Base-by-base conservation (phyloP, 2,329 filamentous ascomycete genomes). In the Venturiaceae sp. region DNA sequence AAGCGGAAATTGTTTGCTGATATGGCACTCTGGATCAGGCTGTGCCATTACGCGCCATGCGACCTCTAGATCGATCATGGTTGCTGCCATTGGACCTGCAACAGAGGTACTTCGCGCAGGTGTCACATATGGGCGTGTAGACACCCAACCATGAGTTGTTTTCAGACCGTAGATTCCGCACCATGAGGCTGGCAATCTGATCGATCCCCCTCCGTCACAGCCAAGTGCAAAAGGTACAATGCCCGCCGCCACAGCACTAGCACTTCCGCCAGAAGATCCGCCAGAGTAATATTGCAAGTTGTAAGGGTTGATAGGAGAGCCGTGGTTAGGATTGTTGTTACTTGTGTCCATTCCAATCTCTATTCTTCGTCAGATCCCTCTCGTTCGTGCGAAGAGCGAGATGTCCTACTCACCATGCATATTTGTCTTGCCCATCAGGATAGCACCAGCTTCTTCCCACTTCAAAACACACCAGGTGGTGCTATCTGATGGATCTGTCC, bases 131-230 rank as follows among this genome's bases (percentile, higher is more conserved):
- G 87, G 87, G 3, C 77, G 75, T 53, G 62, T 77, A 46, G 81
- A 80, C 5, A 88, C 80, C 39, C 90, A 85, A 66, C 86, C 82
- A 67, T 94, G 87, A 0, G 83, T 85, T 0, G 89, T 78, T 71
- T 96, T 95, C 60, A 96, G 78, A 1, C 90, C 90, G 71, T 87
- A 95, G 26, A 90, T 74, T 53, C 90, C 89, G 69, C 89, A 94
- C 74, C 88, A 92, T 33, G 80, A 79, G 0, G 84, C 75, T 0
- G 90, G 90, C 41, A 94, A 82, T 39, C 90, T 84, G 59, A 90
- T 81, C 61, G 85, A 89, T 60, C 88, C 88, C 37, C 88, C 87
- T 1, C 87, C 86, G 64, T 92, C 87, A 5, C 85, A 86, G 41
- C 88, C 90, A 28, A 92, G 76, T 1, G 83, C 81, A 61, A 90